These are phyloP conservation scores for Chrysoporthe puriensis DNA, from an alignment of 2,329 filamentous ascomycete species.

Conservation along the genomic window DNA sequence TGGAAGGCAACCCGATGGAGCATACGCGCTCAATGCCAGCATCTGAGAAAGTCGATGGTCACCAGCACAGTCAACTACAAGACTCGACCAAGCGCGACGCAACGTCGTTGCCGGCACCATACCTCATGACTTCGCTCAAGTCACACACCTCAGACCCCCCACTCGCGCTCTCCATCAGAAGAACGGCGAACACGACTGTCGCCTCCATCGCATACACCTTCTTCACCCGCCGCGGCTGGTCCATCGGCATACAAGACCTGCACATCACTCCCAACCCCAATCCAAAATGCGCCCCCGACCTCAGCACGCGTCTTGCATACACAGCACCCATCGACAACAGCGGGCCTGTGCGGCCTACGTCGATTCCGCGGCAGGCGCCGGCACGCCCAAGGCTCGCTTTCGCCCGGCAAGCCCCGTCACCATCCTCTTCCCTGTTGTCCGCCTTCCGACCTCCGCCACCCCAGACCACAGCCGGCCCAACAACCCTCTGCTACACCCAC, in stretches of 20 bases:
- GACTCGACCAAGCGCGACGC: not conserved
- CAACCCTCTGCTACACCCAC: constrained; percentile 71
- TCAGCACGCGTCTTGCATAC: constrained; percentile 47
- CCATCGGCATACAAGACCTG: constrained; percentile 88
- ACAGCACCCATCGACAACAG: constrained; percentile 38
- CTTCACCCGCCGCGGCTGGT: constrained; percentile 80
- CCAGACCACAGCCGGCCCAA: constrained; percentile 51
- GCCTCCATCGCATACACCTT: constrained; percentile 88
- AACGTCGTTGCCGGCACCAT: constrained; percentile 46
- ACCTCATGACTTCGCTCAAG: constrained; percentile 75
- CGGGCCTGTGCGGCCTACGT: constrained; percentile 2
- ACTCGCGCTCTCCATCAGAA: constrained; percentile 81
- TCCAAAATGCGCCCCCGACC: constrained; percentile 34
- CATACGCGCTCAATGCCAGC: not conserved
- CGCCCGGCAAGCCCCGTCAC: not conserved
- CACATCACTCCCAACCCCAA: constrained; percentile 51
- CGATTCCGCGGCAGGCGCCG: constrained; percentile 30
- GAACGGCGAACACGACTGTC: constrained; percentile 64
- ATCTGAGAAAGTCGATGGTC: not conserved
- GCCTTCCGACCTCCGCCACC: not conserved
- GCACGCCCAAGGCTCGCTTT: not conserved
- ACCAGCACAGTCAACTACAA: not conserved
- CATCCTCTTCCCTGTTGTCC: not conserved
- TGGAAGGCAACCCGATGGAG: not conserved
- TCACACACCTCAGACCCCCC: constrained; percentile 81